phyloP scores from a whole-genome alignment of 148 eudicot species.

The Chenopodium formosanum region DNA sequence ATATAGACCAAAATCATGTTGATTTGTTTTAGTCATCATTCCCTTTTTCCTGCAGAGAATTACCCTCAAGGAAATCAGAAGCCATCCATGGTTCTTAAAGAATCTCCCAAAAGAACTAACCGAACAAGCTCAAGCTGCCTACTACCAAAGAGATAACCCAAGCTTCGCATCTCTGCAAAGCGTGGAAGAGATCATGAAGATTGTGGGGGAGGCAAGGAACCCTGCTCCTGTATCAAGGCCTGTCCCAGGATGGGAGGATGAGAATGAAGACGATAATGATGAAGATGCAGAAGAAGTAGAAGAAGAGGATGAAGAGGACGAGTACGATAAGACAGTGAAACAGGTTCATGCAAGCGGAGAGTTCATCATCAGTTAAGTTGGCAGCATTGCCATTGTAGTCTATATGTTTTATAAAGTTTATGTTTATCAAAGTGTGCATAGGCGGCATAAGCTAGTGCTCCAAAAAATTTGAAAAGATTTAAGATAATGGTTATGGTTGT shows the following conservation, averaged over 20 bases:
- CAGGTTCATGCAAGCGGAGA: constrained; percentile 75
- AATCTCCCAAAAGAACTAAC: constrained; percentile 47
- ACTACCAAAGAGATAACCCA: constrained; percentile 40
- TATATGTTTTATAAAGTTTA: background rate
- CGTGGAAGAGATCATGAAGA: constrained; percentile 50
- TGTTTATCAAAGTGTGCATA: constrained; percentile 24
- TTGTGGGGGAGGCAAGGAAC: constrained; percentile 42
- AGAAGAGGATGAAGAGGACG: constrained; percentile 55
- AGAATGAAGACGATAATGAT: constrained; percentile 27
- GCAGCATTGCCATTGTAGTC: background rate
- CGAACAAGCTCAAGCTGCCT: constrained; percentile 41
- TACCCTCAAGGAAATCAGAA: constrained; percentile 48
- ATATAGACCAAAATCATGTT: too few relatives aligned
- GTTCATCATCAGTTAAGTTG: constrained; percentile 34
- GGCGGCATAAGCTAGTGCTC: constrained; percentile 10
- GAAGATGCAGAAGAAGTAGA: constrained; percentile 27
- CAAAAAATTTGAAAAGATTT: background rate
- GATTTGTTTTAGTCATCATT: background rate
- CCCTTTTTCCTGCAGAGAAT: constrained; percentile 37
- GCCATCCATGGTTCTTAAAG: constrained; percentile 59
- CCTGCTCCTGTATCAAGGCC: constrained; percentile 40
- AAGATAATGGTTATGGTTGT: constrained; percentile 10
- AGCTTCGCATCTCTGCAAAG: constrained; percentile 43
- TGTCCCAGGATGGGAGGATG: constrained; percentile 36
- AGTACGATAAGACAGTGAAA: constrained; percentile 71